Evolutionary conservation across 306 rosid genomes (phyloP), one percentile per base, ranked within the genome.

Genomic region (Begonia peltatifolia): DNA sequence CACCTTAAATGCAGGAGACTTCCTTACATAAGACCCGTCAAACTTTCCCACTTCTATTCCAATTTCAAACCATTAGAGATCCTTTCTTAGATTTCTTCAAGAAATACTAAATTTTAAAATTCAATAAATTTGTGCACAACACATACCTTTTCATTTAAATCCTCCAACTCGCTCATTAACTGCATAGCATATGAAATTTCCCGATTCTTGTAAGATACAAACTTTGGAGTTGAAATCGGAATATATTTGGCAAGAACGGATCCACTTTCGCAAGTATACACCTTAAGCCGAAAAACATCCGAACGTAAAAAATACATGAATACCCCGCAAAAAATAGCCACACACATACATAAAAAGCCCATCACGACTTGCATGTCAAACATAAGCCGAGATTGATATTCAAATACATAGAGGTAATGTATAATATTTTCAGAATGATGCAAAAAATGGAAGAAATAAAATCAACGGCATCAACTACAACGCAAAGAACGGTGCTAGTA

Each of bases 221-320:
- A 90, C 63, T 83, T 85, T 1, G 92, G 80, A 25, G 82, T 76
- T 4, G 95, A 72, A 18, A 70, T 55, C 20, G 92, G 92, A 41
- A 83, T 65, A 66, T 62, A 76, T 75, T 78, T 50, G 12, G 86
- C 55, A 46, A 90, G 62, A 65, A 68, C 84, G 43, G 80, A 81
- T 74, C 78, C 97, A 67, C 66, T 73, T 41, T 43, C 68, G 72
- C 87, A 80, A 9, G 97, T 90, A 59, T 83, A 85, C 14, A 90
- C 94, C 97, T 88, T 61, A 71, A 74, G 56, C 58, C 56, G 4
- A 63, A 63, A 61, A 42, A 5, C 38, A 52, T 10, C n/a, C 7
- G 38, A 12, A 16, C 54, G 3, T 30, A 30, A 30, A 30, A 30
- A 30, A 20, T 30, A 30, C 38, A 30, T 30, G 38, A 30, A 30